These are phyloP conservation scores for Fusarium redolens DNA, from an alignment of 2,329 filamentous ascomycete species.

Conservation along the genomic window DNA sequence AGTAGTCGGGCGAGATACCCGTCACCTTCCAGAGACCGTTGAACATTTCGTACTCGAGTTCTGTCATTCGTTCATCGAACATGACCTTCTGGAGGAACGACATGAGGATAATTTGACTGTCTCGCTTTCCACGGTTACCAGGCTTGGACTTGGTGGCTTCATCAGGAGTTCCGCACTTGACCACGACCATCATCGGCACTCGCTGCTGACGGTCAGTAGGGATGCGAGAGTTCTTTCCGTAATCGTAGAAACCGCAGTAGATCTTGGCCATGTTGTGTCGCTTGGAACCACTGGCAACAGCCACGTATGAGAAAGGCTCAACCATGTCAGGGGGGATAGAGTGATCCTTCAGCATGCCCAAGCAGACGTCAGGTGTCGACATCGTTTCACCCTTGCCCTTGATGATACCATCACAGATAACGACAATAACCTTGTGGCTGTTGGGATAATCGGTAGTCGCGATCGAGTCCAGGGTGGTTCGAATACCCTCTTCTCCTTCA, in stretches of 20 bases:
- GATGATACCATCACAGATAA: constrained; percentile 97
- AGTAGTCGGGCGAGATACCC: constrained; percentile 97
- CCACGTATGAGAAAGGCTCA: constrained; percentile 92
- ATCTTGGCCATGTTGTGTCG: constrained; percentile 99
- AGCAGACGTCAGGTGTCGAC: constrained; percentile 88
- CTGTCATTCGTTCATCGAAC: constrained; percentile 99
- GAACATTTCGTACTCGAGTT: constrained; percentile 99
- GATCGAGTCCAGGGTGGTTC: constrained; percentile 94
- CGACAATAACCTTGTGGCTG: constrained; percentile 96
- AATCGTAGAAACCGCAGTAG: constrained; percentile 98
- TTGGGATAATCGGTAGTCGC: constrained; percentile 99
- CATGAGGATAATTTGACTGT: constrained; percentile 99
- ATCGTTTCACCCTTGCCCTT: constrained; percentile 90
- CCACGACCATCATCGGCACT: constrained; percentile 96
- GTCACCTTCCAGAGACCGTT: constrained; percentile 99
- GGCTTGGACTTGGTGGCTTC: constrained; percentile 86
- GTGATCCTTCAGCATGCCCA: constrained; percentile 95
- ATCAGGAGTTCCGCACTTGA: constrained; percentile 94
- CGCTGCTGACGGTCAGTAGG: constrained; percentile 91
- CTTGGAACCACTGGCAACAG: constrained; percentile 94
- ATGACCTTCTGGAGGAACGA: constrained; percentile 99
- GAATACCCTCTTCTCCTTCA: constrained; percentile 90
- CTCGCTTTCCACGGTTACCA: constrained; percentile 97
- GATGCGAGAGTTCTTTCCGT: constrained; percentile 83
- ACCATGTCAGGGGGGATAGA: constrained; percentile 84